Base-by-base conservation (phyloP, 768 basidiomycete genomes). In the Hericium erinaceus region DNA sequence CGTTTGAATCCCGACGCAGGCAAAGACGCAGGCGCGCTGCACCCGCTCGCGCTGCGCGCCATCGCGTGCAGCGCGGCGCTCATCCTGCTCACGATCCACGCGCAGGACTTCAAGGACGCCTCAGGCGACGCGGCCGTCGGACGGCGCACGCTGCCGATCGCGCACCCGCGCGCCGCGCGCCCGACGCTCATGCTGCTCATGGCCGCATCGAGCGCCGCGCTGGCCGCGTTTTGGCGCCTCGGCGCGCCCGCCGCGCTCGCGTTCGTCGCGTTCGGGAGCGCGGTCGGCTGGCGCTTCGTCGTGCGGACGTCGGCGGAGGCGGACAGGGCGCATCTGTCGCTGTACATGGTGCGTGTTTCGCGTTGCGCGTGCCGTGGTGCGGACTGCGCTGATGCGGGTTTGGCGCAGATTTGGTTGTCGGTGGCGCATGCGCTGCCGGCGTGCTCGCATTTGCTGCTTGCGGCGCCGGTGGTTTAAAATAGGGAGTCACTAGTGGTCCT, bases 61-160 rank as follows among this genome's bases (percentile, higher is more conserved):
- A 20, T 56, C 28, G 8, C 33, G n/a, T 56, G 55, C 55, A 66
- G 61, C 44, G 46, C 58, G 10, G 24, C 61, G 15, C 52, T 69
- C 10, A 63, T 68, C 28, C 52, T 63, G 18, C 64, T 68, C 8
- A 69, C 68, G 1, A 67, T 66, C 24, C 64, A 68, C 52, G 63
- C 60, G 16, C 65, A 66, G 46, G 67, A 68, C 53, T 68, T 68
- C 55, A 60, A 59, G 2, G 67, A 68, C 49, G 57, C 62, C 20
- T 57, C 53, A n/a, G 67, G 67, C 18, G 67, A 68, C 50, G 38
- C 48, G 39, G 33, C 54, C 15, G 57, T 59, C 15, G 67, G 67
- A 16, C 63, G 66, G 16, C 57, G 26, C 7, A 68, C 67, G 9
- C 39, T 68, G 9, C 67, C 67, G 1, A 58, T 66, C 26, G 52